Evolutionary conservation across 768 basidiomycete genomes (phyloP), one percentile per base, ranked within the genome.

Genomic region (Amanita phalloides): DNA sequence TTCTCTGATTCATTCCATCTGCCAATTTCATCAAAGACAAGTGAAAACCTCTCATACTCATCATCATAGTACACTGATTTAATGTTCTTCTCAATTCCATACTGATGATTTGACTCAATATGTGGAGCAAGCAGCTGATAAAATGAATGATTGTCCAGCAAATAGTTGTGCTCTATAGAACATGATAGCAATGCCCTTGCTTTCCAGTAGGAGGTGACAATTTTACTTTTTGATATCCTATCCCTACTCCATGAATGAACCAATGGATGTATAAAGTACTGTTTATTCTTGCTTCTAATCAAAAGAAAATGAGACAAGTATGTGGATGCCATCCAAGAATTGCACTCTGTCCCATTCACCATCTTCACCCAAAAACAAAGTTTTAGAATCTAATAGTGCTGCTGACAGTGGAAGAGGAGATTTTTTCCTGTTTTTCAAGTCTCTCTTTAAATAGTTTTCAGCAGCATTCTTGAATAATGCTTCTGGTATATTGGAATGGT

Each of bases 261-360:
- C 30, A 57, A 45, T 21, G 48, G 55, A 53, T 57, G 57, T 8
- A 57, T 32, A 41, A 26, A 37, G 33, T 56, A 58, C 25, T 20
- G 37, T 7, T 23, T 28, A 25, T 37, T 39, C 2, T 39, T 26
- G 33, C 25, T 47, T 53, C 53, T 55, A 10, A 60, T 46, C 35
- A 60, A 53, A n/a, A 3, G 59, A 58, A 36, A 56, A 55, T 30
- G 51, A 53, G 7, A 54, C 9, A 30, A 61, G 45, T 1, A 59
- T 28, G 32, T 49, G 46, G 33, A 59, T 61, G 4, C 56, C 60
- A 26, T 42, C 35, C 20, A 42, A 37, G 48, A 59, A 59, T 8
- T 36, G 20, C 4, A 52, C 9, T 20, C 35, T 28, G 46, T 61
- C 47, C 60, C 60, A 60, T 3, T 26, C 21, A 23, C 48, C 17